A percentile compares a stretch with the other conserved stretches of the same genome.
Evolutionary conservation across 2,329 filamentous ascomycete species (phyloP).

Genomic region (Chaetomium sp.): DNA sequence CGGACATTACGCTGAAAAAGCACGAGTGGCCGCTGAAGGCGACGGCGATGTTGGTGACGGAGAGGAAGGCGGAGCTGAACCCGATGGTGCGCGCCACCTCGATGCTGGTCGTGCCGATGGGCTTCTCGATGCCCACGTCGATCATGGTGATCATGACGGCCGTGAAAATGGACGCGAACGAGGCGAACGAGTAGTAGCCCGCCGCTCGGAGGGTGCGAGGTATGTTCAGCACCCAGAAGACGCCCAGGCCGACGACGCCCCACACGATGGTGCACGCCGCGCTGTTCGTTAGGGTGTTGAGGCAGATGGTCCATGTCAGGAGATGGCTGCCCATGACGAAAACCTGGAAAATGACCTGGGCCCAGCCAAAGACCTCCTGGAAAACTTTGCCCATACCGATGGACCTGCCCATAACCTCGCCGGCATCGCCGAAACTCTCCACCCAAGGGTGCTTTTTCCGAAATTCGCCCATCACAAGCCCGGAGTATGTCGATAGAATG

Average conservation of each 20-base stretch:
- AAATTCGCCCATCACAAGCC: constrained; percentile 64
- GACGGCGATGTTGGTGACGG: constrained; percentile 27
- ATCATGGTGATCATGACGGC: constrained; percentile 67
- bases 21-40: constrained; percentile 29
- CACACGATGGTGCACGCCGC: constrained; percentile 66
- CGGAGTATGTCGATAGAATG: constrained; percentile 66
- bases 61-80: constrained; percentile 45
- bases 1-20: constrained; percentile 46
- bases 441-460: constrained; percentile 70
- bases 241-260: constrained; percentile 58
- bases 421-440: constrained; percentile 66
- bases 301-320: constrained; percentile 67
- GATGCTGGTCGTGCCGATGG: constrained; percentile 42
- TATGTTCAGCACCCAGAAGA: constrained; percentile 62
- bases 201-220: constrained; percentile 65
- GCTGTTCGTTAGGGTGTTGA: constrained; percentile 64
- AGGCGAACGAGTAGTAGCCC: constrained; percentile 63
- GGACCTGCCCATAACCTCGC: constrained; percentile 54
- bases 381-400: constrained; percentile 55
- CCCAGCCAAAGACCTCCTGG: constrained; percentile 60
- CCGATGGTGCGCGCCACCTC: constrained; percentile 43
- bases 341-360: constrained; percentile 62
- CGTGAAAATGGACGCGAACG: constrained; percentile 57
- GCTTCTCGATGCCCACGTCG: constrained; percentile 55
- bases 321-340: constrained; percentile 71